Percentiles rank a stretch among this genome's conserved stretches.
Evolutionary conservation across 805 yeast species (phyloP).

Genomic region (Cyberlindnera petersonii): DNA sequence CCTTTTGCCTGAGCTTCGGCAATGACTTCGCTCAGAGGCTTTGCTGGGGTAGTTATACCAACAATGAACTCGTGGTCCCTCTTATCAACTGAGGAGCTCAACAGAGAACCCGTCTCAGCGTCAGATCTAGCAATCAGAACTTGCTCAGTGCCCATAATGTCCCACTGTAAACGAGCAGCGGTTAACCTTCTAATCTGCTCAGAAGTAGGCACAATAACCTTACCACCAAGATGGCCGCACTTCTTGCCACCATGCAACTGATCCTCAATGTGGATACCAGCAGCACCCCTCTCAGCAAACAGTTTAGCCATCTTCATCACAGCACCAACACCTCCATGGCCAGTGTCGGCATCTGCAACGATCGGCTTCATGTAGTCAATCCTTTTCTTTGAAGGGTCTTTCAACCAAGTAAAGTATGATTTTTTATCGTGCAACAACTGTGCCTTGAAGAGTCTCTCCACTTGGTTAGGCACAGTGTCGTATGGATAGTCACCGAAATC

Average conservation of each 20-base stretch:
- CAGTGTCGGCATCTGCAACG: constrained; percentile 65
- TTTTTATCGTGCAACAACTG: constrained; percentile 56
- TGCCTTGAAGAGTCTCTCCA: constrained; percentile 53
- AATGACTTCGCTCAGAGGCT: constrained; percentile 44
- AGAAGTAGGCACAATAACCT: constrained; percentile 56
- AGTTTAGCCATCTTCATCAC: constrained; percentile 63
- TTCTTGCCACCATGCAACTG: constrained; percentile 63
- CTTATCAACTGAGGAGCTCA: constrained; percentile 51
- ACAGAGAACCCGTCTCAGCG: constrained; percentile 49
- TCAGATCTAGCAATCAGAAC: constrained; percentile 59
- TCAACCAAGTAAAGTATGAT: constrained; percentile 39
- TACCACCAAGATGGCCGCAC: constrained; percentile 62
- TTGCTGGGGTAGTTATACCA: constrained; percentile 39
- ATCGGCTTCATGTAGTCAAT: constrained; percentile 58
- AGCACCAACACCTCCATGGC: constrained; percentile 59
- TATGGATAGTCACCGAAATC: constrained; percentile 70
- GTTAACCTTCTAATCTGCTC: constrained; percentile 50
- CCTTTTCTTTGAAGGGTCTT: constrained; percentile 19
- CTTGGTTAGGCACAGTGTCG: constrained; percentile 66
- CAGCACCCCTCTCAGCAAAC: constrained; percentile 65
- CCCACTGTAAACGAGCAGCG: constrained; percentile 63
- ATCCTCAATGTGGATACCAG: constrained; percentile 63
- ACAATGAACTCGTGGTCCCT: constrained; percentile 52
- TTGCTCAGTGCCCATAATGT: constrained; percentile 56
- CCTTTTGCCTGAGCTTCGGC: constrained; percentile 41